Conservation (phyloP, 306 rosid genomes). For the Sicyos baderoa region DNA sequence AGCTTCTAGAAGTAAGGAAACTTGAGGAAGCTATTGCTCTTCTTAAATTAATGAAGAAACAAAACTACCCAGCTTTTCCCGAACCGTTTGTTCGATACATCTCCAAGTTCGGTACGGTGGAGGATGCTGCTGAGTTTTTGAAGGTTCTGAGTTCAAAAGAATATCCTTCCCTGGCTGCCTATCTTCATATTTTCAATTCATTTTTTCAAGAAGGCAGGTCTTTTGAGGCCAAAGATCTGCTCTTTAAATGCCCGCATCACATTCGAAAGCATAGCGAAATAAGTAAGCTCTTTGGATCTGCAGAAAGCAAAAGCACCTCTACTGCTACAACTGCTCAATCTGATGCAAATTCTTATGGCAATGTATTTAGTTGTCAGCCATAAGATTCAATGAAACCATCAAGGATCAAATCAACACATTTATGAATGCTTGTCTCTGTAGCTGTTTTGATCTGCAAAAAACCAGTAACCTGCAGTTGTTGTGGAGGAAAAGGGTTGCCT, state of each 20-base stretch:
- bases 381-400: background rate
- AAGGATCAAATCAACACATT: background rate
- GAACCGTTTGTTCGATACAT: slow-evolving; percentile 52
- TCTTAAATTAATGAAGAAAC: slow-evolving; percentile 58
- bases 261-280: slow-evolving; percentile 44
- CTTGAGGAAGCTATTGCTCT: slow-evolving; percentile 70
- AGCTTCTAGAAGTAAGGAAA: slow-evolving; percentile 41
- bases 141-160: slow-evolving; percentile 50
- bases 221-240: slow-evolving; percentile 67
- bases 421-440: background rate
- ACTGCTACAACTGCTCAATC: slow-evolving; percentile 18
- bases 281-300: slow-evolving; percentile 49
- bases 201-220: slow-evolving; percentile 63
- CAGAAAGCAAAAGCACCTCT: slow-evolving; percentile 22
- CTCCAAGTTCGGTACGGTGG: slow-evolving; percentile 70
- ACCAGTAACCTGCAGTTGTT: background rate
- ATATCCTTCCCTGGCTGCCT: slow-evolving; percentile 45
- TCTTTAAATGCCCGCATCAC: slow-evolving; percentile 56
- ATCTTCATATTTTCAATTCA: slow-evolving; percentile 50
- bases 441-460: background rate
- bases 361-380: background rate
- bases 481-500: background rate
- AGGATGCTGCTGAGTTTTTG: slow-evolving; percentile 61
- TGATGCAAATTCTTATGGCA: background rate
- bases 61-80: slow-evolving; percentile 46